phyloP scores from a whole-genome alignment of 164 flowering plant species.

The Magnolia changhungtana region DNA sequence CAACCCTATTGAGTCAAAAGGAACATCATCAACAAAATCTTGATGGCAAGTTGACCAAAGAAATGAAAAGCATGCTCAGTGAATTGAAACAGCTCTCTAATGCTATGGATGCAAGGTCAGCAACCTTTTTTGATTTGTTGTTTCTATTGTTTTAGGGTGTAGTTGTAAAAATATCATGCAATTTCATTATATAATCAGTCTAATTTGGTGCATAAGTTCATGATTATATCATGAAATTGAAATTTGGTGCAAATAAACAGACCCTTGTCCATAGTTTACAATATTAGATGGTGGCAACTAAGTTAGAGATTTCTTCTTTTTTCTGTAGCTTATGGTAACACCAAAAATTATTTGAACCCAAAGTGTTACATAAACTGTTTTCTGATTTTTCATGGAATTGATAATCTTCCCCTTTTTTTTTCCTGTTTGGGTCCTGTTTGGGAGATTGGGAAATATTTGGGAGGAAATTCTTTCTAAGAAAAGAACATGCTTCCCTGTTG shows the following conservation, averaged over 20 bases:
- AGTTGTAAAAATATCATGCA: not conserved
- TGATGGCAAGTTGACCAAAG: constrained; percentile 1
- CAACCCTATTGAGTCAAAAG: not conserved
- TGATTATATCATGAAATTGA: no score
- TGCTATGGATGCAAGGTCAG: constrained; percentile 18
- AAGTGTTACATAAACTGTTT: not conserved
- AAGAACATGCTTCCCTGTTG: no score
- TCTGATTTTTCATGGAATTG: not conserved
- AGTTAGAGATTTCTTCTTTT: not conserved
- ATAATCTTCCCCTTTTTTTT: no score
- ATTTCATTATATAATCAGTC: no score
- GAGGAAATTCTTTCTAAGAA: no score
- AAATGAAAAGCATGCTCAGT: constrained; percentile 14
- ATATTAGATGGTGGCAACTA: not conserved
- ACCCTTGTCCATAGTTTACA: no score
- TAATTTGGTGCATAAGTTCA: no score
- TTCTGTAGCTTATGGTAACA: not conserved
- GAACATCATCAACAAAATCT: not conserved
- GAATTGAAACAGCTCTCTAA: constrained; percentile 20
- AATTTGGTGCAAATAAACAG: no score
- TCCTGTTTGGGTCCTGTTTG: no score
- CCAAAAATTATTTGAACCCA: not conserved
- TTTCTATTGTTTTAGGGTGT: not conserved
- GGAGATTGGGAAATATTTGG: no score
- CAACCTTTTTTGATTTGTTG: not conserved